These are phyloP conservation scores for Planoprotostelium fungivorum DNA, from an alignment of 78 protist genomes.

Conservation along the genomic window DNA sequence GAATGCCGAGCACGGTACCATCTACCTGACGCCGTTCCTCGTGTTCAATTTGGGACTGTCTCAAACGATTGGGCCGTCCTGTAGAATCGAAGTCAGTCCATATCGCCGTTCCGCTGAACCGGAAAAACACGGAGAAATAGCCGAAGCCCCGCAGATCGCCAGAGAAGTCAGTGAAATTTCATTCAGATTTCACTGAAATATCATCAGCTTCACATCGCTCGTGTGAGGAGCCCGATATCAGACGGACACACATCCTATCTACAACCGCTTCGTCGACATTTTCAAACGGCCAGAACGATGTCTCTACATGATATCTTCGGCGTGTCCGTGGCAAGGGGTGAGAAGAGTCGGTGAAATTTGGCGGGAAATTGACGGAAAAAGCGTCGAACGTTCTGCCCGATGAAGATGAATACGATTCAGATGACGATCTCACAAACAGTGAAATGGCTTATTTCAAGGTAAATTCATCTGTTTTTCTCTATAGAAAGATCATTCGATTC, in stretches of 20 bases:
- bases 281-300: conserved; percentile 12
- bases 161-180: not conserved
- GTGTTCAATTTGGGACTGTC: not conserved
- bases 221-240: conserved; percentile 20
- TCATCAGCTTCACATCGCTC: conserved; percentile 22
- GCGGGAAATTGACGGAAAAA: not conserved
- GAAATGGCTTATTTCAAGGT: not conserved
- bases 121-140: not conserved
- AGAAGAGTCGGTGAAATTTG: not conserved
- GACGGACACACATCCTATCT: conserved; percentile 34
- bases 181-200: not conserved
- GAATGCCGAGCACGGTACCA: not conserved
- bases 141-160: not conserved
- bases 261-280: conserved; percentile 3
- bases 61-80: not conserved
- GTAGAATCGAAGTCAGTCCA: not conserved
- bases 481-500: no score
- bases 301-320: conserved; percentile 29
- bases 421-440: not conserved
- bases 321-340: not conserved
- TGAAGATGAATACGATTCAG: not conserved
- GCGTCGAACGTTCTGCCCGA: not conserved
- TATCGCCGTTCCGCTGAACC: no score
- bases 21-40: not conserved
- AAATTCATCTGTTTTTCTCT: no score